These are phyloP conservation scores for Volutella citrinella DNA, from an alignment of 2,329 filamentous ascomycete genomes.

Conservation along the genomic window DNA sequence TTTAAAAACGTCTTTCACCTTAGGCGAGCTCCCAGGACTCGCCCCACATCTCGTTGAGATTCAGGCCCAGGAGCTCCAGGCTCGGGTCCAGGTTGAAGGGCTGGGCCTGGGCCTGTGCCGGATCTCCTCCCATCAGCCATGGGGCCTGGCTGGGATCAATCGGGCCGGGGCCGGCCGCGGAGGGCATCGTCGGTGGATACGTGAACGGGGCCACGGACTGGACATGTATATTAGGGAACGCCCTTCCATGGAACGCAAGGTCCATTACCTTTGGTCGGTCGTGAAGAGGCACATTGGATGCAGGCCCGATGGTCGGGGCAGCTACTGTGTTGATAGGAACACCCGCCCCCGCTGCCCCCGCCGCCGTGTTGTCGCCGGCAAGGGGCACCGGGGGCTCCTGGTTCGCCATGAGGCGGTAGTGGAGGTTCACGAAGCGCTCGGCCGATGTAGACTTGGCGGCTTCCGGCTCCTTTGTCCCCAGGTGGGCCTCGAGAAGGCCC, in stretches of 20 bases:
- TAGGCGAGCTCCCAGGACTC: conserved; percentile 44
- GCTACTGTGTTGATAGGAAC: conserved; percentile 21
- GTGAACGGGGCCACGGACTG: conserved; percentile 43
- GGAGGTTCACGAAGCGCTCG: conserved; percentile 57
- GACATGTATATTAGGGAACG: conserved; percentile 27
- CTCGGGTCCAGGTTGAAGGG: conserved; percentile 51
- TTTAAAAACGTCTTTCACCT: no score
- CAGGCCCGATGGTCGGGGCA: conserved; percentile 23
- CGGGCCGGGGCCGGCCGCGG: no score
- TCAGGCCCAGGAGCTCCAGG: conserved; percentile 51
- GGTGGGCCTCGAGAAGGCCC: conserved; percentile 57
- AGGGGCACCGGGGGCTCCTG: conserved; percentile 46
- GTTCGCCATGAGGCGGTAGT: conserved; percentile 54
- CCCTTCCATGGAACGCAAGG: conserved; percentile 22
- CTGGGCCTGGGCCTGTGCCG: conserved; percentile 29
- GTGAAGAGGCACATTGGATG: conserved; percentile 32
- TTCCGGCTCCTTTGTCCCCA: conserved; percentile 55
- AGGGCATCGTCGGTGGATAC: conserved; percentile 33
- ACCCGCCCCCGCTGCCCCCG: conserved; percentile 25
- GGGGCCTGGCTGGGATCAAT: conserved; percentile 33
- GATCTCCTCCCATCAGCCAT: conserved; percentile 32
- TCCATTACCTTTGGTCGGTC: conserved; percentile 39
- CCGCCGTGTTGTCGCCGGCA: no score
- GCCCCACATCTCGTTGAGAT: conserved; percentile 55
- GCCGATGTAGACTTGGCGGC: conserved; percentile 57